Conservation (phyloP, 192 early-diverging fungal genomes). For the Phlyctochytrium bullatum region DNA sequence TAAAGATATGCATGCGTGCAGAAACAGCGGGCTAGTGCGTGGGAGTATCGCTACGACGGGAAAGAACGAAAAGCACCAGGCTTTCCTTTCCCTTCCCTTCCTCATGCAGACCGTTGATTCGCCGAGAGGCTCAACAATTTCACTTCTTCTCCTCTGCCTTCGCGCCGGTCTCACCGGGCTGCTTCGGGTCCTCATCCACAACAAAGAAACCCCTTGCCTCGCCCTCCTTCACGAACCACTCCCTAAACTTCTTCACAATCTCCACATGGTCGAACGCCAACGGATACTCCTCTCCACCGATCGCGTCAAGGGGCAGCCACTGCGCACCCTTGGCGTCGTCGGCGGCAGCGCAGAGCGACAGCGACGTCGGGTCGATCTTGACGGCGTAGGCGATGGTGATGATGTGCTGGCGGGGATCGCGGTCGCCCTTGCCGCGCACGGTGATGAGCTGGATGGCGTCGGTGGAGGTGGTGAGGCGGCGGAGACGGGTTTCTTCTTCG, state of each 20-base stretch:
- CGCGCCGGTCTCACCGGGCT: neutral
- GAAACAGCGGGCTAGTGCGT: too few species aligned
- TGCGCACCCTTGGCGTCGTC: conserved; percentile 5
- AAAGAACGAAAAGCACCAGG: too few species aligned
- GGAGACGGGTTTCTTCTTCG: neutral
- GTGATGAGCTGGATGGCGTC: conserved; percentile 7
- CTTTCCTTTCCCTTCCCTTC: too few species aligned
- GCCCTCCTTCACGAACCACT: conserved; percentile 7
- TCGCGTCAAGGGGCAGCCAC: neutral
- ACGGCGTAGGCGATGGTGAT: conserved; percentile 7
- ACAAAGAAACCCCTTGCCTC: neutral
- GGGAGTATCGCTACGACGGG: too few species aligned
- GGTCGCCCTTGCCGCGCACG: neutral
- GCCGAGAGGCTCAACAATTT: too few species aligned
- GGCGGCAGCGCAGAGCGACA: neutral
- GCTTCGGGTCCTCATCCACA: neutral
- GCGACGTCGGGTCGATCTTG: conserved; percentile 2
- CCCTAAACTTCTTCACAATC: neutral
- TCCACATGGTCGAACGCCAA: neutral
- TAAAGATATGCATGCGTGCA: too few species aligned
- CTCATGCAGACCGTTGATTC: too few species aligned
- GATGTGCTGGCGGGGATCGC: conserved; percentile 10
- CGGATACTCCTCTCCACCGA: neutral
- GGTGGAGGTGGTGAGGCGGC: neutral
- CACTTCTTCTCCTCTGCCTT: too few species aligned